phyloP scores from a whole-genome alignment of 2,329 filamentous ascomycete genomes.

The Cladophialophora chaetospira region DNA sequence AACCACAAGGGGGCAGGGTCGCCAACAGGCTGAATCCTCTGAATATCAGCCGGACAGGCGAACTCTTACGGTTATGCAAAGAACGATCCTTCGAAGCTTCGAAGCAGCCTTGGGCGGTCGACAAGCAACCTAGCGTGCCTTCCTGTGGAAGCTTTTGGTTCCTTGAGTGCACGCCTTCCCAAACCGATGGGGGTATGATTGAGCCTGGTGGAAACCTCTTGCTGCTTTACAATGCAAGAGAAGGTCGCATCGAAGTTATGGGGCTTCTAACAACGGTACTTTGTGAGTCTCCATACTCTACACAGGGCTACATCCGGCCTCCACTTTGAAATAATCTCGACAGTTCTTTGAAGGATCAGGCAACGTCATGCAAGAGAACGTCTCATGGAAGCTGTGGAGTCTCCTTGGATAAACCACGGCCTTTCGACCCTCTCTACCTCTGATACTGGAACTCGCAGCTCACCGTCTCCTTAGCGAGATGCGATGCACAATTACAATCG shows the following conservation, averaged over 20 bases:
- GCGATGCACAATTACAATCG: not conserved
- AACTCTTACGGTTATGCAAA: slow-evolving; percentile 4
- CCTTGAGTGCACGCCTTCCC: not conserved
- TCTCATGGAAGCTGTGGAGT: slow-evolving; percentile 8
- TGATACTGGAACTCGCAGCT: not conserved
- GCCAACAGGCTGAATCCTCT: slow-evolving; percentile 3
- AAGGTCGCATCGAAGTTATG: not conserved
- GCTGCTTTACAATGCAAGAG: slow-evolving; percentile 9
- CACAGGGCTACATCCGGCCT: not conserved
- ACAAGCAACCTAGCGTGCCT: not conserved
- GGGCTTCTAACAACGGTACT: not conserved
- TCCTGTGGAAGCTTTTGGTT: not conserved
- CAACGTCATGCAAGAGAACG: slow-evolving; percentile 5
- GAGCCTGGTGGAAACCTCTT: not conserved
- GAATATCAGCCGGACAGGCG: slow-evolving; percentile 8
- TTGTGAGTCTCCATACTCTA: not conserved
- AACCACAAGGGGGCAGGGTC: not conserved
- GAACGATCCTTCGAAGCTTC: slow-evolving; percentile 11
- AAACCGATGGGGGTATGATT: not conserved
- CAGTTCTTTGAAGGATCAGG: not conserved
- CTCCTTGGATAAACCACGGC: not conserved
- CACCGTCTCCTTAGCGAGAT: not conserved
- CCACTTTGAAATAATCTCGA: not conserved
- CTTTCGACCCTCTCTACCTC: not conserved
- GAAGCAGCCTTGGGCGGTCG: no score